phyloP scores from a whole-genome alignment of 2,329 filamentous ascomycete genomes.

The Ambrosiella cleistominuta region DNA sequence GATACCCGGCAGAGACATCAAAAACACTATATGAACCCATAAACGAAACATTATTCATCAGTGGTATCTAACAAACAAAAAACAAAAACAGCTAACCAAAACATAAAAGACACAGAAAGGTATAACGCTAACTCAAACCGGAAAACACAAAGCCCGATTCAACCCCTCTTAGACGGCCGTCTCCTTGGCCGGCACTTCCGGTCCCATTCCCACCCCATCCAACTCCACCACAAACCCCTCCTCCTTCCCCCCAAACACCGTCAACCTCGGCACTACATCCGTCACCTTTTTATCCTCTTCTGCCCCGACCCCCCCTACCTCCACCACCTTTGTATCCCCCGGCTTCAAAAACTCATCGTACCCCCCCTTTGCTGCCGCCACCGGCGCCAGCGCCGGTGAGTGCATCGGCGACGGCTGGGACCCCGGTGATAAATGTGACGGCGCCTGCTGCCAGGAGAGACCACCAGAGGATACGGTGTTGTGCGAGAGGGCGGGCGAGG shows the following conservation, averaged over 20 bases:
- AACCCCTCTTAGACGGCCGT: background rate
- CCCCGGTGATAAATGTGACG: background rate
- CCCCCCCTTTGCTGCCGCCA: background rate
- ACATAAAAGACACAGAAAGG: background rate
- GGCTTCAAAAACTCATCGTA: background rate
- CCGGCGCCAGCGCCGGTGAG: background rate
- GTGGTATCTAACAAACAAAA: background rate
- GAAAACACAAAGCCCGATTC: background rate
- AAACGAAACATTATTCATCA: background rate
- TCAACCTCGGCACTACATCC: background rate
- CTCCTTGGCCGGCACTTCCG: background rate
- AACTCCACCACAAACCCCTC: background rate
- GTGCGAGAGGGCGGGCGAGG: background rate
- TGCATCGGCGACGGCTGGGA: slow-evolving; percentile 2
- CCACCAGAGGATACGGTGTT: background rate
- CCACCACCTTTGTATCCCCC: background rate
- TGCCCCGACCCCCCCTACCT: background rate
- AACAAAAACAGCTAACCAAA: background rate
- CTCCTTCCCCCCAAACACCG: background rate
- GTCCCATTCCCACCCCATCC: background rate
- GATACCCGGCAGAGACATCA: background rate
- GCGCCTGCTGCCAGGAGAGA: slow-evolving; percentile 2
- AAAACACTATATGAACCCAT: background rate
- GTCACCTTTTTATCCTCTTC: background rate
- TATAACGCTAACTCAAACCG: background rate